phyloP scores from a whole-genome alignment of 208 protist genomes.

The Crithidia fasciculata region DNA sequence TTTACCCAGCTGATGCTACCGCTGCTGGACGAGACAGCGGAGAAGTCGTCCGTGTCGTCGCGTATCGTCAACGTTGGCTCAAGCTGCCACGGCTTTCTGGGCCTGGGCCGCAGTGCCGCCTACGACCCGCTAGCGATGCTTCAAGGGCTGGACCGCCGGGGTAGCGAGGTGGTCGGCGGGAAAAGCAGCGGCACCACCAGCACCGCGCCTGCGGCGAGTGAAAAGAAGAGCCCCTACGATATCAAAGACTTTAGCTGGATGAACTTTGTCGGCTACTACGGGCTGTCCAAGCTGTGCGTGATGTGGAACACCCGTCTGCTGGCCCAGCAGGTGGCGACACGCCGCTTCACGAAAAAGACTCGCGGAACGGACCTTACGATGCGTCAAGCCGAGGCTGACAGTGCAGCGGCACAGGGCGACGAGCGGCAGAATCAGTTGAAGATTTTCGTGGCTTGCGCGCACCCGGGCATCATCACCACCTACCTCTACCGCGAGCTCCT shows the following conservation, averaged over 20 bases:
- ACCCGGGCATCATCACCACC: constrained; percentile 82
- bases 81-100: constrained; percentile 85
- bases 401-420: background rate
- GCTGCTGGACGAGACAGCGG: constrained; percentile 62
- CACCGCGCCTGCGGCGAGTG: background rate
- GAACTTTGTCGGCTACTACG: constrained; percentile 89
- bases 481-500: constrained; percentile 88
- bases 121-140: constrained; percentile 73
- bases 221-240: constrained; percentile 18
- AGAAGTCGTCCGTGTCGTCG: constrained; percentile 58
- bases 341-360: constrained; percentile 37
- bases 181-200: background rate
- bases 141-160: constrained; percentile 39
- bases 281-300: constrained; percentile 85
- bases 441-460: constrained; percentile 78
- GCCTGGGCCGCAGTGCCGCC: constrained; percentile 22
- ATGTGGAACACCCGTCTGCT: constrained; percentile 85
- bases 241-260: constrained; percentile 50
- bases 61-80: constrained; percentile 89
- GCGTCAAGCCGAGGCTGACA: background rate
- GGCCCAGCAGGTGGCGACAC: constrained; percentile 46
- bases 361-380: background rate
- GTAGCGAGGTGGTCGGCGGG: constrained; percentile 15
- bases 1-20: constrained; percentile 81
- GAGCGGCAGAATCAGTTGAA: constrained; percentile 31